Evolutionary conservation across 768 basidiomycete species (phyloP).

Genomic region (Lentinus brumalis): DNA sequence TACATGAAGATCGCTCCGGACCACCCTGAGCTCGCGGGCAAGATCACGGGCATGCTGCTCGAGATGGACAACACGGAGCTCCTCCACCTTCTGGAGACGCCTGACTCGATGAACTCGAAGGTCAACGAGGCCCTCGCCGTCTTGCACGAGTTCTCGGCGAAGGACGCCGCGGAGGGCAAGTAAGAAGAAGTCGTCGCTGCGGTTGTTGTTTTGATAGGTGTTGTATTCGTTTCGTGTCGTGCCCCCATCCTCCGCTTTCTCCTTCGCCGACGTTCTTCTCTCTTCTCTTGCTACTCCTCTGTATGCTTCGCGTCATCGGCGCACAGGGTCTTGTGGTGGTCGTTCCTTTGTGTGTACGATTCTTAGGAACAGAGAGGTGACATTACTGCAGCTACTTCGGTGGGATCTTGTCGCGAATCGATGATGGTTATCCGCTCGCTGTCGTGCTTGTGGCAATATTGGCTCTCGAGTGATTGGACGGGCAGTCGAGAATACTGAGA

Average conservation of each 20-base stretch:
- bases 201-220: slow-evolving; percentile 25
- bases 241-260: slow-evolving; percentile 9
- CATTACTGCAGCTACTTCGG: slow-evolving; percentile 25
- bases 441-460: not conserved
- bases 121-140: slow-evolving; percentile 90
- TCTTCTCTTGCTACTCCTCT: slow-evolving; percentile 25
- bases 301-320: slow-evolving; percentile 23
- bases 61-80: slow-evolving; percentile 99
- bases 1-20: slow-evolving; percentile 90
- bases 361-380: slow-evolving; percentile 35
- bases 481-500: not conserved
- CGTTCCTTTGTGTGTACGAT: slow-evolving; percentile 33
- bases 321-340: slow-evolving; percentile 31
- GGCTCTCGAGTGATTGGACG: not conserved
- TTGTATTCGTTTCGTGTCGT: slow-evolving; percentile 17
- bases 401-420: slow-evolving; percentile 19
- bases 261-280: slow-evolving; percentile 15
- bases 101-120: slow-evolving; percentile 85
- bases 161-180: slow-evolving; percentile 35
- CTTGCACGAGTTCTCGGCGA: slow-evolving; percentile 76
- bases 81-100: slow-evolving; percentile 81
- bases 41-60: slow-evolving; percentile 98
- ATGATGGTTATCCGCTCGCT: slow-evolving; percentile 13
- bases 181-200: slow-evolving; percentile 17
- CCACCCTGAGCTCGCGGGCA: slow-evolving; percentile 94